Percentiles rank a stretch among this genome's conserved stretches.
These are phyloP conservation scores for Schizochytrium sp. DNA, from an alignment of 108 stramenopile genomes.

Conservation along the genomic window DNA sequence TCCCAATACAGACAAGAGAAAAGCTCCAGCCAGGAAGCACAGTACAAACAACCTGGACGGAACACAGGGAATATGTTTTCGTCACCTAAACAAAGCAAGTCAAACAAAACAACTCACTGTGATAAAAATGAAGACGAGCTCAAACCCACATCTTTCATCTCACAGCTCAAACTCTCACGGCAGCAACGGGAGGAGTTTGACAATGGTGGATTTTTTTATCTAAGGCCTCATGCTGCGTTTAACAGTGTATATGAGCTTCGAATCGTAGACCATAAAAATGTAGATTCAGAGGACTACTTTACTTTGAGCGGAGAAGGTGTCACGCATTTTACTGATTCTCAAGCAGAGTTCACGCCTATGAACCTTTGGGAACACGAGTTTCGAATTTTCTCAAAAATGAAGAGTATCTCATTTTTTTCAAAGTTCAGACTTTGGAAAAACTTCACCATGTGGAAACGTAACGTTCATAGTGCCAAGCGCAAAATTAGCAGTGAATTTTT, in stretches of 20 bases:
- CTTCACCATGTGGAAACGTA: constrained; percentile 75
- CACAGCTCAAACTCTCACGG: constrained; percentile 32
- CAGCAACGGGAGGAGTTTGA: neutral
- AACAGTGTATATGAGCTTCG: constrained; percentile 61
- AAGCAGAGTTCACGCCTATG: constrained; percentile 77
- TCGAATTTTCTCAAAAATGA: constrained; percentile 72
- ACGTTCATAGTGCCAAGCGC: constrained; percentile 68
- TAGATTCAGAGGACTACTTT: constrained; percentile 59
- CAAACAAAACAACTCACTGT: too few species aligned
- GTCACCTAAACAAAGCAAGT: too few species aligned
- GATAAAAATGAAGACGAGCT: too few species aligned
- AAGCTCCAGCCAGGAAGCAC: too few species aligned
- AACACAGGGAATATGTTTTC: too few species aligned
- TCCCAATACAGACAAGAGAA: too few species aligned
- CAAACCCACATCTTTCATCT: neutral
- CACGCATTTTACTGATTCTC: constrained; percentile 70
- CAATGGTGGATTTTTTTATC: constrained; percentile 36
- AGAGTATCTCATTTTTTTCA: constrained; percentile 71
- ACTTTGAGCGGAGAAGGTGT: constrained; percentile 64
- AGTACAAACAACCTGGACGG: too few species aligned
- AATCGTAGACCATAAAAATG: constrained; percentile 28
- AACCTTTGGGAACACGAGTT: constrained; percentile 78
- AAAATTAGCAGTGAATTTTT: constrained; percentile 62
- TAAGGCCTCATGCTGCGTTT: constrained; percentile 33
- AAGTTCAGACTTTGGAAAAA: constrained; percentile 75